Percentiles rank a stretch among this genome's conserved stretches.
phyloP scores from a whole-genome alignment of 768 basidiomycete species.

The Tubosaeta sp. region DNA sequence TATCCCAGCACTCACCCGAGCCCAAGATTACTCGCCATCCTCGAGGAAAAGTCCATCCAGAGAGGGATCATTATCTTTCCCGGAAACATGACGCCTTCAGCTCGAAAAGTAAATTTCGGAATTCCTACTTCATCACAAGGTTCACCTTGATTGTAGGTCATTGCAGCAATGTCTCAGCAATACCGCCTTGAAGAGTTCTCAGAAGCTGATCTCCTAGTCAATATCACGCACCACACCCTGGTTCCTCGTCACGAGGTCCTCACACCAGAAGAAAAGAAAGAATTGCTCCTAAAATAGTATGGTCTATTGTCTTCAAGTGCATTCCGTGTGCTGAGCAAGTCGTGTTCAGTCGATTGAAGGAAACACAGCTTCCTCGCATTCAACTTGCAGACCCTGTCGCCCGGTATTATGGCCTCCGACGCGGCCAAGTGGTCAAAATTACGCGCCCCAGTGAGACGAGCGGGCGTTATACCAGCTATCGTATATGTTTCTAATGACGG shows the following conservation, averaged over 20 bases:
- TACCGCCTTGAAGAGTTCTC: slow-evolving; percentile 95
- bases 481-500: slow-evolving; percentile 70
- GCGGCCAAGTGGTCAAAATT: slow-evolving; percentile 98
- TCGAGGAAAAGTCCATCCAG: slow-evolving; percentile 88
- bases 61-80: slow-evolving; percentile 95
- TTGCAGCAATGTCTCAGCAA: slow-evolving; percentile 81
- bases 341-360: slow-evolving; percentile 79
- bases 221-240: slow-evolving; percentile 93
- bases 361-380: slow-evolving; percentile 96
- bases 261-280: slow-evolving; percentile 78
- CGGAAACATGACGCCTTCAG: slow-evolving; percentile 94
- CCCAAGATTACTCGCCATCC: slow-evolving; percentile 73
- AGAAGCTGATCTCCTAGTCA: slow-evolving; percentile 93
- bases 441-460: slow-evolving; percentile 95
- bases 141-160: slow-evolving; percentile 56
- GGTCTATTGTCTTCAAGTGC: slow-evolving; percentile 31
- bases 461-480: slow-evolving; percentile 89
- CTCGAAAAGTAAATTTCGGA: slow-evolving; percentile 67
- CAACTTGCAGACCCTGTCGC: slow-evolving; percentile 97
- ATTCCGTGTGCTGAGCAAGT: slow-evolving; percentile 8
- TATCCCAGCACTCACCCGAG: slow-evolving; percentile 8
- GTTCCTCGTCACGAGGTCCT: slow-evolving; percentile 93
- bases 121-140: neutral
- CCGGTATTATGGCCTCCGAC: slow-evolving; percentile 91
- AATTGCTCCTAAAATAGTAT: slow-evolving; percentile 88